Evolutionary conservation across 2,329 filamentous ascomycete genomes (phyloP), one percentile per base, ranked within the genome.

Genomic region (Sclerotinia minor): DNA sequence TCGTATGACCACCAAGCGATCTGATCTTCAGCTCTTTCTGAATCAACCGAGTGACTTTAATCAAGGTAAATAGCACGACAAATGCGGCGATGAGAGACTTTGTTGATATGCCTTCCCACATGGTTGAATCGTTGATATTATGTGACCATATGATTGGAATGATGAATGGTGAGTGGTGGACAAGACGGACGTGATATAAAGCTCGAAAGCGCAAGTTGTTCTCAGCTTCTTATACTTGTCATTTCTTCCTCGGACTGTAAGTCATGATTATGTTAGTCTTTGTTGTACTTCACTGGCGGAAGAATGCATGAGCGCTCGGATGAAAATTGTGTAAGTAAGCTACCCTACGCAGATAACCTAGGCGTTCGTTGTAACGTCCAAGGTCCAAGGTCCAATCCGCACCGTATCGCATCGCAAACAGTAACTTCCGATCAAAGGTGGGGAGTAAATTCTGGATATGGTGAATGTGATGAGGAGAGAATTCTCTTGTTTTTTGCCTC

Each of bases 1-100:
- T 75, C 5, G 81, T 81, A 72, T 81, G 80, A 9, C 78, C 78
- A 8, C 83, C 83, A 0, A 86, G 76, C 8, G 78, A 78, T 47
- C 77, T 78, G 64, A 87, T 80, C 66, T 81, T 82, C 24, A 78
- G 71, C 50, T 81, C 76, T 66, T 83, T 79, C 60, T 80, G 76
- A 66, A 83, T 69, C n/a, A 79, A 77, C 63, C 72, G 65, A 24
- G 68, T 64, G 74, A 77, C 68, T 38, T 68, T 71, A 4, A 80
- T 79, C 13, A 76, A 19, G n/a, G 67, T 15, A 17, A 72, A 67
- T 19, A 73, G 59, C 6, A 50, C 69, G 11, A 72, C 35, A 13
- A 73, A 11, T n/a, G 67, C 55, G 19, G 72, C 19, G 26, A 67
- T 44, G 71, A 67, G 84, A 84, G 73, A 82, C 72, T 68, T 80